A percentile compares a stretch with the other conserved stretches of the same genome.
Conservation (phyloP, 2,329 filamentous ascomycete genomes). For the Tolypocladium pustulatum region DNA sequence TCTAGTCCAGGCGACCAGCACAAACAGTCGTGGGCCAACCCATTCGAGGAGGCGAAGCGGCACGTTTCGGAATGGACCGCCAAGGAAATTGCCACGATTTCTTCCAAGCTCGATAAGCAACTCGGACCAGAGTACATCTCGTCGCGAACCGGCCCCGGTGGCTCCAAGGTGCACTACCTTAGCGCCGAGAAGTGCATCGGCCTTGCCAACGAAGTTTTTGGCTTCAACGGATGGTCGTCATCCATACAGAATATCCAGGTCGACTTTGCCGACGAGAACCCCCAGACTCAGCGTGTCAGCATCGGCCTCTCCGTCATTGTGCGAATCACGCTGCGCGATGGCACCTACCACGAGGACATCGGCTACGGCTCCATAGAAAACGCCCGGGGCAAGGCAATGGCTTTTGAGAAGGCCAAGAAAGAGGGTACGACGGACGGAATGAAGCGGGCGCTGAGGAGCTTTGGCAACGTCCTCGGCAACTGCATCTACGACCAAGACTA, state of each 20-base stretch:
- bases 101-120: conserved; percentile 80
- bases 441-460: conserved; percentile 81
- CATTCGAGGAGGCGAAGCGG: conserved; percentile 64
- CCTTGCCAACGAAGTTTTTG: conserved; percentile 89
- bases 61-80: conserved; percentile 75
- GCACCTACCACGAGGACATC: conserved; percentile 95
- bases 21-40: conserved; percentile 48
- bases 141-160: conserved; percentile 69
- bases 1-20: conserved; percentile 59
- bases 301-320: conserved; percentile 85
- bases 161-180: conserved; percentile 83
- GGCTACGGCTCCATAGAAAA: conserved; percentile 97
- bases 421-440: conserved; percentile 91
- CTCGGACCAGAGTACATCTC: conserved; percentile 95
- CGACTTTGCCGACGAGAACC: conserved; percentile 86
- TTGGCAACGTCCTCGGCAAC: conserved; percentile 95
- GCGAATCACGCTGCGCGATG: conserved; percentile 80
- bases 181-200: conserved; percentile 95
- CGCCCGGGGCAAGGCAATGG: conserved; percentile 84
- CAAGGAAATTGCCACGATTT: conserved; percentile 79
- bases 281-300: conserved; percentile 66
- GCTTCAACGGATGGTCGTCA: conserved; percentile 96
- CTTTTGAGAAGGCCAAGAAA: conserved; percentile 98
- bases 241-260: conserved; percentile 92
- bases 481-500: conserved; percentile 98